Evolutionary conservation across 805 yeast species (phyloP).

Genomic region (Suhomyces prunicola): DNA sequence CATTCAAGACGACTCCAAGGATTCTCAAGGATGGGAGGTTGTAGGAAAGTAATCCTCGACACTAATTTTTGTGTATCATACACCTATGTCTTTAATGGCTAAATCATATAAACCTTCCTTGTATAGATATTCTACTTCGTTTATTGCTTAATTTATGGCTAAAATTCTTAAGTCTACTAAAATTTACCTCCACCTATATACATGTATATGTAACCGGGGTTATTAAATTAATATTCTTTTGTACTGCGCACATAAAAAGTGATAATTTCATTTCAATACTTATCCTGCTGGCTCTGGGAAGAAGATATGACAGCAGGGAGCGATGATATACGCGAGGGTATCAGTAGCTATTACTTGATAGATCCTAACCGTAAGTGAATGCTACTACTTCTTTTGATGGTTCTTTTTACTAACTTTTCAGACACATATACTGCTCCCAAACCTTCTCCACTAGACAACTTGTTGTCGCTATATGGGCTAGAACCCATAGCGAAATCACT

Average conservation of each 20-base stretch:
- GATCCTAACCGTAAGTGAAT: slow-evolving; percentile 18
- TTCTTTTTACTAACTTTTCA: slow-evolving; percentile 11
- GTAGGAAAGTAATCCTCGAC: slow-evolving; percentile 35
- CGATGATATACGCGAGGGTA: slow-evolving; percentile 10
- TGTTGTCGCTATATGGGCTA: slow-evolving; percentile 66
- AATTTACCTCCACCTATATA: no score
- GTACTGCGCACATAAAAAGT: not conserved
- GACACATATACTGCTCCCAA: slow-evolving; percentile 40
- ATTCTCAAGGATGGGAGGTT: slow-evolving; percentile 44
- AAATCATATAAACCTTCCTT: not conserved
- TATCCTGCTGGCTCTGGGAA: not conserved
- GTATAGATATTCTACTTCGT: slow-evolving; percentile 5
- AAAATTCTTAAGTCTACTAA: not conserved
- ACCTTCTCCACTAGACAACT: slow-evolving; percentile 73
- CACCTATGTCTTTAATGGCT: not conserved
- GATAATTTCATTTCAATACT: not conserved
- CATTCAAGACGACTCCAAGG: slow-evolving; percentile 20
- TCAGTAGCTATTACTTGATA: slow-evolving; percentile 26
- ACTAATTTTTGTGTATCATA: not conserved
- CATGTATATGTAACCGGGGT: no score
- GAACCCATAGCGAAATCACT: slow-evolving; percentile 69
- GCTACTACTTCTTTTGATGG: not conserved
- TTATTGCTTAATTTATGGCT: slow-evolving; percentile 8
- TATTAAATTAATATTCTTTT: not conserved
- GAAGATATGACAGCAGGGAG: not conserved